Percentiles rank a stretch among this genome's conserved stretches.
Evolutionary conservation across 139 green algal species (phyloP).

Genomic region (Ostreobium quekettii): DNA sequence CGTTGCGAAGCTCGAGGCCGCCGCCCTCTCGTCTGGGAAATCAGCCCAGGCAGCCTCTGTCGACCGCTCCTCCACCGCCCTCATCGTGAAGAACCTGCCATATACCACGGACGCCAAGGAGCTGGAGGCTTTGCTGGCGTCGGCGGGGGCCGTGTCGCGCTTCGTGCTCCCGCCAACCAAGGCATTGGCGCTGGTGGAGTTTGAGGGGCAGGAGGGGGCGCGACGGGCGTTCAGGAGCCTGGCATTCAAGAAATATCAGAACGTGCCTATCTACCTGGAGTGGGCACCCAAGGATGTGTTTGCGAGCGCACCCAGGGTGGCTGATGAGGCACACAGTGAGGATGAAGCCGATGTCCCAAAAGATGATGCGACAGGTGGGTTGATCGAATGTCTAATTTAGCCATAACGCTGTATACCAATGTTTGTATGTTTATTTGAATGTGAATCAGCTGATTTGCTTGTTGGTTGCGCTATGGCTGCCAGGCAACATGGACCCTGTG

Average conservation of each 20-base stretch:
- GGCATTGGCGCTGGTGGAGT: slow-evolving; percentile 88
- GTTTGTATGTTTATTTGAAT: no score
- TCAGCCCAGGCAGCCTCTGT: slow-evolving; percentile 30
- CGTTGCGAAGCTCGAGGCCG: slow-evolving; percentile 61
- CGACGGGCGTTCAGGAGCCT: slow-evolving; percentile 58
- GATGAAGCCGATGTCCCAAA: no score
- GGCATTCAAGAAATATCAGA: slow-evolving; percentile 90
- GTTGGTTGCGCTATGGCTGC: no score
- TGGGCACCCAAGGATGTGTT: slow-evolving; percentile 89
- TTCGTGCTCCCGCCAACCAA: slow-evolving; percentile 77
- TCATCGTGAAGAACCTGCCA: slow-evolving; percentile 97
- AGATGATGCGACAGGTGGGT: no score
- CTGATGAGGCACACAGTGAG: no score
- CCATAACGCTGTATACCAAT: no score
- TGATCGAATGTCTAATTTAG: no score
- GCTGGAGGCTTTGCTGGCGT: slow-evolving; percentile 53
- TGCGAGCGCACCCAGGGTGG: no score
- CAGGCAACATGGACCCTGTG: no score
- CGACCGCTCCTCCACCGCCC: slow-evolving; percentile 44
- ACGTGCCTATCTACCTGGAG: slow-evolving; percentile 95
- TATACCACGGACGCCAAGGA: slow-evolving; percentile 58
- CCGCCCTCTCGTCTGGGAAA: slow-evolving; percentile 54
- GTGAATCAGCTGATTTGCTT: no score
- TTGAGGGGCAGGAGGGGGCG: slow-evolving; percentile 51
- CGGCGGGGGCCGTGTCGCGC: slow-evolving; percentile 42